A percentile compares a stretch with the other conserved stretches of the same genome.
Evolutionary conservation across 495 filamentous ascomycete genomes (phyloP).

Genomic region (Bathelium albidoporum): DNA sequence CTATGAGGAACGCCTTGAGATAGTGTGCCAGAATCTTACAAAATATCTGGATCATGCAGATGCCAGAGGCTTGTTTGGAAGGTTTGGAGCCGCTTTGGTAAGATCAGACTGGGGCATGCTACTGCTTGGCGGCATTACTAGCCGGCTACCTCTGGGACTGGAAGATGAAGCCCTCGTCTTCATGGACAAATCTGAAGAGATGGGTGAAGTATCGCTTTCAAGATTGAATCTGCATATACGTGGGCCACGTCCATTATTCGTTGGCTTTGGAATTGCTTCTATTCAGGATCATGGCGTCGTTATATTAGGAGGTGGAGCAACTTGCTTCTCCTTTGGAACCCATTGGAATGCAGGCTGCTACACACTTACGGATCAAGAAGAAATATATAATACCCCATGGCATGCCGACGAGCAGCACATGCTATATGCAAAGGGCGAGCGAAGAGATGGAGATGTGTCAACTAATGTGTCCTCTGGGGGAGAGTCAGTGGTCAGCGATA

Average conservation of each 20-base stretch:
- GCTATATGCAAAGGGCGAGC: not conserved
- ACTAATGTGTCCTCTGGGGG: too few species aligned
- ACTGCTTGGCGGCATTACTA: conserved; percentile 42
- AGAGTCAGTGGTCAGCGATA: too few species aligned
- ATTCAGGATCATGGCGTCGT: conserved; percentile 36
- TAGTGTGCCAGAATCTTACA: conserved; percentile 18
- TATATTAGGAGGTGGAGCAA: conserved; percentile 69
- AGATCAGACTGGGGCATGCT: conserved; percentile 35
- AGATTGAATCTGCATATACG: not conserved
- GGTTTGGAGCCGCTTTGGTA: conserved; percentile 36
- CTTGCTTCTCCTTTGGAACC: conserved; percentile 82
- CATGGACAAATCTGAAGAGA: not conserved
- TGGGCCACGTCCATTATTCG: conserved; percentile 47
- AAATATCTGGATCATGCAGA: not conserved
- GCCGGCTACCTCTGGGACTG: conserved; percentile 13
- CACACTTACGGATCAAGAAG: conserved; percentile 24
- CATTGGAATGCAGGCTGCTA: conserved; percentile 58
- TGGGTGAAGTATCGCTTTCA: not conserved
- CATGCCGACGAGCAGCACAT: not conserved
- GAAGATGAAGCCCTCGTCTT: conserved; percentile 25
- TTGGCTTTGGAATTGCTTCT: conserved; percentile 46
- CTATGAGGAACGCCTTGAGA: not conserved
- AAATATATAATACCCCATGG: not conserved
- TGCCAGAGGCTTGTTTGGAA: conserved; percentile 20
- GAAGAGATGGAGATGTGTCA: too few species aligned